Conservation (phyloP, 2,329 filamentous ascomycete genomes). For the Aureobasidium sp. region DNA sequence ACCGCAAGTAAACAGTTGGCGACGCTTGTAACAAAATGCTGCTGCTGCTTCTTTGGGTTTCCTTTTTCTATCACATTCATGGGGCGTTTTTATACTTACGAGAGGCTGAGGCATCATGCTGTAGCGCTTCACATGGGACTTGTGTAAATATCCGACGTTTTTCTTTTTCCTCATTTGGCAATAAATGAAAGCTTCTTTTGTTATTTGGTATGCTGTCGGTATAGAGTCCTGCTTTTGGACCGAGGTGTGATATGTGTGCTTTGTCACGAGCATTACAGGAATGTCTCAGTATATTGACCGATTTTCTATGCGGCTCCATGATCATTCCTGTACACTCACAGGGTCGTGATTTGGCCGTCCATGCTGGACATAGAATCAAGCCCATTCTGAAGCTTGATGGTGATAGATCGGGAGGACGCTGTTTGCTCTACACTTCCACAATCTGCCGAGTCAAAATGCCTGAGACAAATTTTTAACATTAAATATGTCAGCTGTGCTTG, state of each 20-base stretch:
- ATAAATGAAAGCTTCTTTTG: slow-evolving; percentile 5
- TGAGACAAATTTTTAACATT: too few relatives aligned
- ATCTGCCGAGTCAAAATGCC: too few relatives aligned
- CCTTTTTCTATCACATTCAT: neutral
- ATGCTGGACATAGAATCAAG: too few relatives aligned
- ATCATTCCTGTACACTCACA: too few relatives aligned
- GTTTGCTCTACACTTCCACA: too few relatives aligned
- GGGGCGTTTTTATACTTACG: slow-evolving; percentile 4
- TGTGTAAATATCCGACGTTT: slow-evolving; percentile 8
- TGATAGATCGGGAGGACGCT: too few relatives aligned
- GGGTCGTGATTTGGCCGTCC: too few relatives aligned
- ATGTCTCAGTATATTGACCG: neutral
- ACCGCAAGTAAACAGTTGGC: slow-evolving; percentile 34
- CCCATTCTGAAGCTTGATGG: too few relatives aligned
- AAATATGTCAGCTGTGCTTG: too few relatives aligned
- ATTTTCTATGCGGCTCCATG: too few relatives aligned
- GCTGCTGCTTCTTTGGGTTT: neutral
- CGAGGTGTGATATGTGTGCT: neutral
- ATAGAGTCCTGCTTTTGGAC: neutral
- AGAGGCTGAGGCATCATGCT: slow-evolving; percentile 8
- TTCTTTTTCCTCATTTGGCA: neutral
- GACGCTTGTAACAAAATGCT: neutral
- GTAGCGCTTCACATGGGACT: slow-evolving; percentile 1
- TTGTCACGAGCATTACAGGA: neutral
- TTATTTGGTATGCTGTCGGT: neutral